phyloP scores from a whole-genome alignment of 352 stramenopile species.

The Phytopythium mirpurense region DNA sequence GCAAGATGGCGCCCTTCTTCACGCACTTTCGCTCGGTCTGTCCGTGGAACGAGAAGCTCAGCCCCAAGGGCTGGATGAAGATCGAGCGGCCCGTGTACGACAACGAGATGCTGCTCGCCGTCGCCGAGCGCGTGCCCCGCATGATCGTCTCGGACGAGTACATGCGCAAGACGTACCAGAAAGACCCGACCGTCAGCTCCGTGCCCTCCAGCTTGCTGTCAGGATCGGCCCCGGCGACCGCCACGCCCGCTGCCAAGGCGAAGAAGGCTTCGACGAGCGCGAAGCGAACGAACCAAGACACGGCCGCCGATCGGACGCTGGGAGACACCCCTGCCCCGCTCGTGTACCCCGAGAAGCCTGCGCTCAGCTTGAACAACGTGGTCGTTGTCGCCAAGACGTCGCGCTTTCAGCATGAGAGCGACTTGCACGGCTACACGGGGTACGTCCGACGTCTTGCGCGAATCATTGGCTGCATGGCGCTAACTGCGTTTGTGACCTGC shows the following conservation, averaged over 20 bases:
- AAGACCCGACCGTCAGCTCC: constrained; percentile 1
- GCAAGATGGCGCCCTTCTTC: constrained; percentile 79
- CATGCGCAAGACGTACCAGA: constrained; percentile 82
- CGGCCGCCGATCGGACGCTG: not conserved
- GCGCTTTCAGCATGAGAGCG: constrained; percentile 82
- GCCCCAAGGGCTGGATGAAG: constrained; percentile 85
- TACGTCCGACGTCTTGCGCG: constrained; percentile 18
- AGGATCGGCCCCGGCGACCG: not conserved
- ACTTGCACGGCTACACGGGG: constrained; percentile 76
- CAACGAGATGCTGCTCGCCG: constrained; percentile 83
- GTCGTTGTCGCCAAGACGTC: constrained; percentile 87
- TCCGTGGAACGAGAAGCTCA: constrained; percentile 88
- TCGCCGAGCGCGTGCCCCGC: constrained; percentile 73
- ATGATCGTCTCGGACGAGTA: constrained; percentile 90
- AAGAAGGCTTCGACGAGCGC: not conserved
- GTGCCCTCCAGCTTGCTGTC: not conserved
- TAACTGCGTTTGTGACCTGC: too few relatives aligned
- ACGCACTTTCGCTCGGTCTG: constrained; percentile 87
- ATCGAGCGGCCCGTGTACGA: constrained; percentile 87
- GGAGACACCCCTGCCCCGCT: constrained; percentile 21
- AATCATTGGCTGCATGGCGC: not conserved
- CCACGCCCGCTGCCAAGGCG: not conserved
- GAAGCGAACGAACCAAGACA: not conserved
- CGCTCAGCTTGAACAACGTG: constrained; percentile 71
- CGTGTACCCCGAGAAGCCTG: constrained; percentile 33